Base-by-base conservation (phyloP, 2,329 filamentous ascomycete genomes). In the Geosmithia flava region DNA sequence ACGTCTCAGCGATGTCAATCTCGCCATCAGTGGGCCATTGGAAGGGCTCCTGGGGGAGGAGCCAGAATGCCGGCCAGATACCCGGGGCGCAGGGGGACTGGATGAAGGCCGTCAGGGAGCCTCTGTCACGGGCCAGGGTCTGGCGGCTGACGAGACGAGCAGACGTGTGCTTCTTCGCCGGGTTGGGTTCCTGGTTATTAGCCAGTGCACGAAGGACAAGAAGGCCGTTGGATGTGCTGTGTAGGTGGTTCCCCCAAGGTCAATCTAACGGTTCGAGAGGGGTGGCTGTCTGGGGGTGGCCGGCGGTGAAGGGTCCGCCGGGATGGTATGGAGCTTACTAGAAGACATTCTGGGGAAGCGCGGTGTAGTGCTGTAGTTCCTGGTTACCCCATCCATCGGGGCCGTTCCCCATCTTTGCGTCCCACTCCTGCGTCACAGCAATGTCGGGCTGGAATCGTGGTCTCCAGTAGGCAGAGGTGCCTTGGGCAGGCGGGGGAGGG, bases 11-110 rank as follows among this genome's bases (percentile, higher is more conserved):
- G 44, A 81, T 76, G 57, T 81, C 77, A 13, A 81, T 64, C 57
- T 81, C 77, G 48, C 76, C 77, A 51, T 81, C 77, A 0, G 62
- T 68, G 0, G 77, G 77, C 77, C 77, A 81, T 0, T 62, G 59
- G 54, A 80, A 80, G 0, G 76, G 77, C 53, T 80, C 74, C 30
- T 67, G 59, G 0, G 77, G 77, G 6, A 81, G 62, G 47, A 80
- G 68, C 77, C 77, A 81, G 55, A 80, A 79, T 0, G 77, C 77
- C 1, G 77, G 77, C 77, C 77, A 81, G 44, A 81, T 72, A 3
- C 77, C 77, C 2, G 64, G 57, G 0, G 76, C 76, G 47, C 71
- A 74, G 0, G 77, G 77, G 1, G 74, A 67, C 0, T 66, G 63
- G 11, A 79, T 67, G 1, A 69, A 67, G 2, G 72, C 76, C 2